These are phyloP conservation scores for Suhomyces vadensis DNA, from an alignment of 805 yeast species.

Conservation along the genomic window DNA sequence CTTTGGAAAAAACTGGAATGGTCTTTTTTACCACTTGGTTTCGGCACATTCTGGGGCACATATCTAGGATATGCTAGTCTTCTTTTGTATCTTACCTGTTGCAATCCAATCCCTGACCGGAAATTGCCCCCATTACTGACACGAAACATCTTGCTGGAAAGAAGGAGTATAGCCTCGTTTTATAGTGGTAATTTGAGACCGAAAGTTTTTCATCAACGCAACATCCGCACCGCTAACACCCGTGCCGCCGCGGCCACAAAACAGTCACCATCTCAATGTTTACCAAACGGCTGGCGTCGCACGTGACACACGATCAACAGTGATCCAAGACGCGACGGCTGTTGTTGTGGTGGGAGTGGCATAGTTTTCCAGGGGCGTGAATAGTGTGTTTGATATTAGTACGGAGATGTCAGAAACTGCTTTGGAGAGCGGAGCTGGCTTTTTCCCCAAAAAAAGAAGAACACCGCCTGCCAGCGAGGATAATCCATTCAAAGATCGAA, in stretches of 20 bases:
- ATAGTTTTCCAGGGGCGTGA: not conserved
- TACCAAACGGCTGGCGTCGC: not conserved
- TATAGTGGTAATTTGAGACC: slow-evolving; percentile 2
- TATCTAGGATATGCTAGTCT: slow-evolving; percentile 38
- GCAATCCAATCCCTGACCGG: slow-evolving; percentile 8
- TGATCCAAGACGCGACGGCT: slow-evolving; percentile 4
- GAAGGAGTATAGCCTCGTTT: not conserved
- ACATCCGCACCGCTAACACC: not conserved
- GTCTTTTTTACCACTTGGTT: slow-evolving; percentile 37
- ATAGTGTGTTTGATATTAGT: not conserved
- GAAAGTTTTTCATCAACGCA: slow-evolving; percentile 7
- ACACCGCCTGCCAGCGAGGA: slow-evolving; percentile 18
- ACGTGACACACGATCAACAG: slow-evolving; percentile 2
- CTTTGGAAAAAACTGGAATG: slow-evolving; percentile 56
- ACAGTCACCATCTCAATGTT: slow-evolving; percentile 1
- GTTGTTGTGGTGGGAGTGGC: not conserved
- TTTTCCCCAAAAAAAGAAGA: slow-evolving; percentile 3
- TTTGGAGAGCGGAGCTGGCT: slow-evolving; percentile 1
- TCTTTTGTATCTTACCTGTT: slow-evolving; percentile 28
- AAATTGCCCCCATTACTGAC: slow-evolving; percentile 1
- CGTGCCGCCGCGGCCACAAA: not conserved
- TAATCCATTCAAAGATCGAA: slow-evolving; percentile 31
- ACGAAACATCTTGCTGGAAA: slow-evolving; percentile 6
- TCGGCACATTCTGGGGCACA: slow-evolving; percentile 31
- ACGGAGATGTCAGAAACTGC: slow-evolving; percentile 2